These are phyloP conservation scores for Saksenaea oblongispora DNA, from an alignment of 371 early-diverging fungal genomes.

Conservation along the genomic window DNA sequence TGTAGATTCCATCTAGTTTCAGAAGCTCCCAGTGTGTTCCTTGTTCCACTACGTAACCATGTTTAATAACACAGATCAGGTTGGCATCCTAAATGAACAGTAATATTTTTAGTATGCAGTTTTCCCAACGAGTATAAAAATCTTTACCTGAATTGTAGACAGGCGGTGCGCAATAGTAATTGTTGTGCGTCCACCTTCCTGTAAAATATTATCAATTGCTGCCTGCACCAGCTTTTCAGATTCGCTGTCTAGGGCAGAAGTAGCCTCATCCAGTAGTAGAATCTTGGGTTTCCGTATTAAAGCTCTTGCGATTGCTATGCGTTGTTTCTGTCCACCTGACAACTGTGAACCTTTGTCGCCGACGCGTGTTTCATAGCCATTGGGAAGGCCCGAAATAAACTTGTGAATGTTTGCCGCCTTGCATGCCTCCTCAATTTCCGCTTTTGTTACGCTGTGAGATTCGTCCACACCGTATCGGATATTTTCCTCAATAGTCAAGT, in stretches of 20 bases:
- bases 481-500: constrained; percentile 79
- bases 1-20: constrained; percentile 44
- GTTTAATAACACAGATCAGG: constrained; percentile 72
- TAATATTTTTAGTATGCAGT: constrained; percentile 58
- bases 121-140: not conserved
- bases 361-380: constrained; percentile 80
- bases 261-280: constrained; percentile 95
- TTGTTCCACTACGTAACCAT: constrained; percentile 66
- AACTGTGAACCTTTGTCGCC: constrained; percentile 73
- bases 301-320: constrained; percentile 55
- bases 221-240: constrained; percentile 88
- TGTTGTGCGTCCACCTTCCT: constrained; percentile 63
- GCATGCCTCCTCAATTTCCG: constrained; percentile 64
- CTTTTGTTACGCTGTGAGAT: constrained; percentile 43
- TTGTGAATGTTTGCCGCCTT: constrained; percentile 78
- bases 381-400: constrained; percentile 66
- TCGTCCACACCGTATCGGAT: constrained; percentile 69
- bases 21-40: constrained; percentile 69
- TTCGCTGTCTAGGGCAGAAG: constrained; percentile 88
- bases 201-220: constrained; percentile 76
- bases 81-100: constrained; percentile 73
- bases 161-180: constrained; percentile 74
- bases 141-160: constrained; percentile 57
- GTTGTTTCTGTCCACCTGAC: constrained; percentile 36
- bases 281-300: constrained; percentile 83